A percentile compares a stretch with the other conserved stretches of the same genome.
phyloP scores from a whole-genome alignment of 495 filamentous ascomycete species.

The Xylaria nigripes region DNA sequence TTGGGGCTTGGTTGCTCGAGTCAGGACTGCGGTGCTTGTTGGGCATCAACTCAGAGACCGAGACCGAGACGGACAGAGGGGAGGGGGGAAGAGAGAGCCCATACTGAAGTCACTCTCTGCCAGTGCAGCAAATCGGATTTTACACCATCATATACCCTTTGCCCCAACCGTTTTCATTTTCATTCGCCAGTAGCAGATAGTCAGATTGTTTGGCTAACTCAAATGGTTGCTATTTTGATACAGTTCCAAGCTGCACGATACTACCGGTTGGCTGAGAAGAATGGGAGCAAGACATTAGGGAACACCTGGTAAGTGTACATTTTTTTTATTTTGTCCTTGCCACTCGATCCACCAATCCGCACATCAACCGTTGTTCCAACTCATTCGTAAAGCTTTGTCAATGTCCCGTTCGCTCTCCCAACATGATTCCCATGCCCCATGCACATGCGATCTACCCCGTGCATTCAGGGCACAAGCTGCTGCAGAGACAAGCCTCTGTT shows the following conservation, averaged over 20 bases:
- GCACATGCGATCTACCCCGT: constrained; percentile 12
- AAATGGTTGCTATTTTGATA: constrained; percentile 19
- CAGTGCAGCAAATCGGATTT: constrained; percentile 9
- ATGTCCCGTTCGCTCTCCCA: constrained; percentile 8
- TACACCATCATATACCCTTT: constrained; percentile 10
- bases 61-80: neutral
- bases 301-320: constrained; percentile 78
- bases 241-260: constrained; percentile 85
- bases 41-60: constrained; percentile 11
- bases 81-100: neutral
- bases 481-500: constrained; percentile 8
- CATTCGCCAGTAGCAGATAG: neutral
- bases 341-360: neutral
- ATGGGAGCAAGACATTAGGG: constrained; percentile 80
- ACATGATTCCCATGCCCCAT: constrained; percentile 4
- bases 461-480: constrained; percentile 7
- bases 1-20: constrained; percentile 9
- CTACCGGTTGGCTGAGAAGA: constrained; percentile 83
- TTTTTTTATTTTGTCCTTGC: constrained; percentile 5
- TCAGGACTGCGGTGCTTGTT: constrained; percentile 9
- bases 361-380: neutral
- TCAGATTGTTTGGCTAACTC: constrained; percentile 32
- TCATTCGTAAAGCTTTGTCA: constrained; percentile 4
- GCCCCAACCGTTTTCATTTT: constrained; percentile 5
- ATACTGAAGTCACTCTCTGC: constrained; percentile 6